Percentiles rank a stretch among this genome's conserved stretches.
These are phyloP conservation scores for Mortierella sp. DNA, from an alignment of 371 early-diverging fungal species.

Conservation along the genomic window DNA sequence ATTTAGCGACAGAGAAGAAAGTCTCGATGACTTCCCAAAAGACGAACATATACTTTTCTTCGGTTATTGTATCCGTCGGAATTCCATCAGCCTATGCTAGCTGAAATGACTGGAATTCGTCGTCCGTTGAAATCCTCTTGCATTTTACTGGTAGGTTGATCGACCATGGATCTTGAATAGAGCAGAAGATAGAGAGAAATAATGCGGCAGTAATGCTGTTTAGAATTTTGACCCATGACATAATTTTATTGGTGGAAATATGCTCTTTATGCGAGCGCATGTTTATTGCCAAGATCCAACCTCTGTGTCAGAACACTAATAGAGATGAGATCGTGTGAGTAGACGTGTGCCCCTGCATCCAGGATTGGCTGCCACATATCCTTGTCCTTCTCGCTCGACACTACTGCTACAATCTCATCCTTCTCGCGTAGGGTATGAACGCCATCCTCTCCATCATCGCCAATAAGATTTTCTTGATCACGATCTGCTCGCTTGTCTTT, in stretches of 20 bases:
- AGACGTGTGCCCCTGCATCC: conserved; percentile 32
- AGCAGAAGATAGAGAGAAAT: background rate
- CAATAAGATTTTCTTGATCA: background rate
- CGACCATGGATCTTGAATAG: background rate
- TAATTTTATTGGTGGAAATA: background rate
- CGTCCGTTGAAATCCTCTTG: conserved; percentile 8
- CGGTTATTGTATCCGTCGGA: background rate
- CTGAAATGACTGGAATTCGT: conserved; percentile 14
- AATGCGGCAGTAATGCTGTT: background rate
- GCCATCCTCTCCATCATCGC: conserved; percentile 1
- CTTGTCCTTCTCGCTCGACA: conserved; percentile 41
- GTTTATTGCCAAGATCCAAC: conserved; percentile 29
- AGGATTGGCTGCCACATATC: conserved; percentile 50
- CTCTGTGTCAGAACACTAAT: conserved; percentile 28
- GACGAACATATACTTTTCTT: conserved; percentile 13
- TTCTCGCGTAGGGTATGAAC: conserved; percentile 1
- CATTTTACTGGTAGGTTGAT: background rate
- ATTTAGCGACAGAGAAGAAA: conserved; percentile 9
- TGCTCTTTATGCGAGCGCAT: conserved; percentile 29
- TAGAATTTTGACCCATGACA: background rate
- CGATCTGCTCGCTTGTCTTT: background rate
- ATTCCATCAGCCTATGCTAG: background rate
- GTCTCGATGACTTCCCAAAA: conserved; percentile 29
- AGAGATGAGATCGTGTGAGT: conserved; percentile 43
- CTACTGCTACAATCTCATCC: conserved; percentile 28